phyloP scores from a whole-genome alignment of 2,329 filamentous ascomycete species.

The Phaeophleospora eucalypticola region DNA sequence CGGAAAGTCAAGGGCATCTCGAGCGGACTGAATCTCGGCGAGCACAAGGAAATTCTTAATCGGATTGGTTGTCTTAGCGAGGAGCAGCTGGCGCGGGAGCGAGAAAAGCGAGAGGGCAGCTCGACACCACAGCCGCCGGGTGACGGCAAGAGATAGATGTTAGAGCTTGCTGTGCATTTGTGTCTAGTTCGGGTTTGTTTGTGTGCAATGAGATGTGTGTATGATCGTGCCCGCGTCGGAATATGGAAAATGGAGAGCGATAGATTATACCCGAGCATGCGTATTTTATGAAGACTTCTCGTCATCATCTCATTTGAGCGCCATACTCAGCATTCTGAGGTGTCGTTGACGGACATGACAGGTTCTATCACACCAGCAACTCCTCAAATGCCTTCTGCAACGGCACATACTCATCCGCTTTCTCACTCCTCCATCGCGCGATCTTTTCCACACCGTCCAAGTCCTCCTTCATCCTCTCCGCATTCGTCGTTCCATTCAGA shows the following conservation, averaged over 20 bases:
- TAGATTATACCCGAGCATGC: conserved; percentile 1
- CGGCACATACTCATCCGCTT: conserved; percentile 6
- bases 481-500: conserved; percentile 55
- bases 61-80: conserved; percentile 65
- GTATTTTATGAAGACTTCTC: not conserved
- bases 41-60: conserved; percentile 75
- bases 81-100: conserved; percentile 32
- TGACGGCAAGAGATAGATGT: conserved; percentile 4
- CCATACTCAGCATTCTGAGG: too few relatives aligned
- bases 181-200: not conserved
- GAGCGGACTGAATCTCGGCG: conserved; percentile 52
- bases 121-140: conserved; percentile 19
- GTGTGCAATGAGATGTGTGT: not conserved
- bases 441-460: conserved; percentile 39
- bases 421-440: conserved; percentile 8
- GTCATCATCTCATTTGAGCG: too few relatives aligned
- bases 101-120: conserved; percentile 29
- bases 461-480: conserved; percentile 51
- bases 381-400: conserved; percentile 33
- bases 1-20: conserved; percentile 55
- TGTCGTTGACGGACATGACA: too few relatives aligned
- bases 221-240: not conserved
- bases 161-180: not conserved
- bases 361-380: conserved; percentile 86
- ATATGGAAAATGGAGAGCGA: not conserved